Percentiles rank a stretch among this genome's conserved stretches.
These are phyloP conservation scores for Hapsidospora chrysogenum DNA, from an alignment of 495 filamentous ascomycete genomes.

Conservation along the genomic window DNA sequence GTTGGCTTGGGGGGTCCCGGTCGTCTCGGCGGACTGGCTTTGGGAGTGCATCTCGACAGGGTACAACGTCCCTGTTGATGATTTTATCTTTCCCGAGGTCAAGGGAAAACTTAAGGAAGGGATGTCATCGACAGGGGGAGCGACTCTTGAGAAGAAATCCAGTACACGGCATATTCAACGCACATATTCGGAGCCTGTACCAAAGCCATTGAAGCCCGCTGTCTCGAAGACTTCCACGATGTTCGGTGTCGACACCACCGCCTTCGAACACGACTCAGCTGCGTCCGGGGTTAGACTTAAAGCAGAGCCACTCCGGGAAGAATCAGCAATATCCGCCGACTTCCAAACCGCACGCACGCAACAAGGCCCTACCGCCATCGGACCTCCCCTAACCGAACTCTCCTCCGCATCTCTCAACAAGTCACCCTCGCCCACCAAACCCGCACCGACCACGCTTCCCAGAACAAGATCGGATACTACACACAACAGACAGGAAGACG, in stretches of 20 bases:
- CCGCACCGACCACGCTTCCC: conserved; percentile 6
- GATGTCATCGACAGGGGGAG: too few species aligned
- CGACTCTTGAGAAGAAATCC: too few species aligned
- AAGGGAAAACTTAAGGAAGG: too few species aligned
- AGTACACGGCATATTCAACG: too few species aligned
- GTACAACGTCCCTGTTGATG: conserved; percentile 17
- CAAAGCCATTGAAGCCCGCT: conserved; percentile 4
- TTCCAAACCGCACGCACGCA: conserved; percentile 22
- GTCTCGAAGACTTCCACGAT: too few species aligned
- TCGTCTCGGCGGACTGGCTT: conserved; percentile 67
- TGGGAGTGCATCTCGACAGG: conserved; percentile 52
- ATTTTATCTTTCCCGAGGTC: conserved; percentile 18
- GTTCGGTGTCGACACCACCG: conserved; percentile 14
- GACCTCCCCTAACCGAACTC: conserved; percentile 21
- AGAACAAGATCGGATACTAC: conserved; percentile 4
- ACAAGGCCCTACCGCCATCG: conserved; percentile 7
- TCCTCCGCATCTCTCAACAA: conserved; percentile 21
- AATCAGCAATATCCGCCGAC: conserved; percentile 9
- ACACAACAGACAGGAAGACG: conserved; percentile 5
- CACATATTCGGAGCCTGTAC: conserved; percentile 1
- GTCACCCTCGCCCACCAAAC: conserved; percentile 6
- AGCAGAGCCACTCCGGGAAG: not conserved
- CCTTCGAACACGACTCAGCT: conserved; percentile 9
- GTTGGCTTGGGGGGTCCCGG: conserved; percentile 52
- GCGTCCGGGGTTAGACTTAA: too few species aligned